phyloP scores from a whole-genome alignment of 306 rosid genomes.

The Ormosia emarginata region DNA sequence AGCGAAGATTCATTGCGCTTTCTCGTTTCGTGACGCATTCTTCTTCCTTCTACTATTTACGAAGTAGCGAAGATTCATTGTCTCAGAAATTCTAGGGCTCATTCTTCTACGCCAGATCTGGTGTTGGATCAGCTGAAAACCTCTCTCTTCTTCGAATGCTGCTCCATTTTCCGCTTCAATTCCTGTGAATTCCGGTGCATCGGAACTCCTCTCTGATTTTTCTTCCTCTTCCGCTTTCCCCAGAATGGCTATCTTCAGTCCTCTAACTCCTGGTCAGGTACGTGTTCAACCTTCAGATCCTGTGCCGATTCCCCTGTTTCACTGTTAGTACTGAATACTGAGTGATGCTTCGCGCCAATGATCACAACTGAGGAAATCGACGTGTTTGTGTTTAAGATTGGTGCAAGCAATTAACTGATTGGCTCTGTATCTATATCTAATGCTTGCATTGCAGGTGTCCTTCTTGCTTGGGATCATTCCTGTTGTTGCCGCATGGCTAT shows the following conservation, averaged over 20 bases:
- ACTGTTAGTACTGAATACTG: background rate
- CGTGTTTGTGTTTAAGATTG: background rate
- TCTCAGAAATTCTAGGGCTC: background rate
- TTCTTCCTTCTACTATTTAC: background rate
- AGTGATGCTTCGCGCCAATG: background rate
- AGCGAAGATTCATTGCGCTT: too few relatives aligned
- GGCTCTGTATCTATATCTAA: background rate
- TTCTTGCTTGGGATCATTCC: conserved; percentile 68
- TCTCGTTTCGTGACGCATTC: background rate
- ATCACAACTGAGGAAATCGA: background rate
- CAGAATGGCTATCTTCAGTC: conserved; percentile 54
- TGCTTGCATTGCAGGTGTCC: conserved; percentile 46
- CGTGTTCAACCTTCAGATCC: conserved; percentile 35
- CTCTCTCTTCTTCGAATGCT: conserved; percentile 25
- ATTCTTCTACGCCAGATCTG: conserved; percentile 22
- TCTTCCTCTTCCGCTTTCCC: background rate
- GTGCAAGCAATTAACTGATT: background rate
- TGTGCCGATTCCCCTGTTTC: conserved; percentile 4
- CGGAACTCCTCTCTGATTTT: conserved; percentile 1
- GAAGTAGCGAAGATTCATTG: background rate
- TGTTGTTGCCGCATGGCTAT: conserved; percentile 65
- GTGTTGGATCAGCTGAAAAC: conserved; percentile 17
- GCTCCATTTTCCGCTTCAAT: background rate
- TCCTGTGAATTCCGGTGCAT: conserved; percentile 12
- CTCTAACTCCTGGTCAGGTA: conserved; percentile 88